Evolutionary conservation across 257 asterid genomes (phyloP), one percentile per base, ranked within the genome.

Genomic region (Ilex aquifolium): DNA sequence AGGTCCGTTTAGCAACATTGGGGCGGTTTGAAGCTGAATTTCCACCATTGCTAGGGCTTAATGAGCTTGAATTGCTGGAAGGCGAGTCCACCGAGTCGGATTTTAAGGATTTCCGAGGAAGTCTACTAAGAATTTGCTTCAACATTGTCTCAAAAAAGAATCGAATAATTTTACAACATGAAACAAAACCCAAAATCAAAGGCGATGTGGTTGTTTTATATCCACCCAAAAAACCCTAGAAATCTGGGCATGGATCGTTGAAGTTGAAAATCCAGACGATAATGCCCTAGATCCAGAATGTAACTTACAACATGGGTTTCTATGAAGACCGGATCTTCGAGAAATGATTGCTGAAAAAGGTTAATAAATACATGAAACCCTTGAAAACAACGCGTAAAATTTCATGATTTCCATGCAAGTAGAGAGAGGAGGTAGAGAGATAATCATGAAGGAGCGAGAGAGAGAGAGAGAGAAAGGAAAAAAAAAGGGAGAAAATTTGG

Each of bases 121-220:
- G 73, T 72, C 77, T 86, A 48, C 78, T 82, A 44, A 91, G 77
- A 66, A 88, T 50, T 70, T 83, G 87, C 79, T 87, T 91, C 95
- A 86, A 85, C 98, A 91, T 51, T 13, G 49, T 72, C 53, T 31
- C 40, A 56, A 56, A 16, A 29, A 42, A 68, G 68, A 65, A 32
- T 44, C 52, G 31, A 52, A 42, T 54, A 21, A 55, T 63, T 17
- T 39, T 7, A 5, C 21, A 3, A 48, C 56, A 49, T 67, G 64
- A 56, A 60, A 72, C 65, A 79, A 59, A 46, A 46, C 13, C 12
- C 14, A 11, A 46, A 46, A 6, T 6, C 7, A 42, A 42, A 42
- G 1, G 0, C 12, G 48, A 6, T 42, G 48, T 42, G 48, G 12
- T 42, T 42, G 48, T 0, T 42, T 42, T 42, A 11, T 6, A 7